Evolutionary conservation across 805 yeast genomes (phyloP).

Genomic region (Saturnispora besseyi): DNA sequence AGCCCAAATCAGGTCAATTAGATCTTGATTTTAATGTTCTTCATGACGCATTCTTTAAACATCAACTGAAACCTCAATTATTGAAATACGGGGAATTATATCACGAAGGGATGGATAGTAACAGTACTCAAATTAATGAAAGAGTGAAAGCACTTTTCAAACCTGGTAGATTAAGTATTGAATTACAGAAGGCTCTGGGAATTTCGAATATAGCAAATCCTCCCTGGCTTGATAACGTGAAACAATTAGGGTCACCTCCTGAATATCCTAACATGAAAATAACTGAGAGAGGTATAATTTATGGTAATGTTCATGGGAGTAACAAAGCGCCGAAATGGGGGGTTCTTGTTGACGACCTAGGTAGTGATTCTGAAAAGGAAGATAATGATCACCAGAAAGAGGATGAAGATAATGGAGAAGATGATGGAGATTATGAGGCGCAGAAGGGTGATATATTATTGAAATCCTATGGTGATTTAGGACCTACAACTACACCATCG

Average conservation of each 20-base stretch:
- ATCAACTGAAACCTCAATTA: constrained; percentile 66
- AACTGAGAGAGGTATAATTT: constrained; percentile 30
- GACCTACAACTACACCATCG: constrained; percentile 3
- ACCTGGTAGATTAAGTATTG: constrained; percentile 64
- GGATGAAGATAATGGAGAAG: constrained; percentile 23
- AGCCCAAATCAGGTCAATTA: constrained; percentile 77
- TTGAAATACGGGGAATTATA: constrained; percentile 67
- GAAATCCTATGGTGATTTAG: constrained; percentile 20
- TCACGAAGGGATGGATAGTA: constrained; percentile 53
- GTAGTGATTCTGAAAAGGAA: constrained; percentile 26
- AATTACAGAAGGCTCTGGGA: constrained; percentile 61
- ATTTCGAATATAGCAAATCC: constrained; percentile 47
- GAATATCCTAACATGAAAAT: constrained; percentile 59
- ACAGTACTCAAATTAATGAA: constrained; percentile 26
- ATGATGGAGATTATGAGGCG: constrained; percentile 23
- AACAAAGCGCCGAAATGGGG: constrained; percentile 16
- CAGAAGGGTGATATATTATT: constrained; percentile 25
- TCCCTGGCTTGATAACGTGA: constrained; percentile 75
- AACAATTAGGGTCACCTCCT: constrained; percentile 72
- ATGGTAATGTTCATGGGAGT: constrained; percentile 15
- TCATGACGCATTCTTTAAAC: constrained; percentile 79
- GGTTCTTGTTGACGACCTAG: constrained; percentile 28
- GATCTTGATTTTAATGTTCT: constrained; percentile 80
- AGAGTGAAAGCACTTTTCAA: constrained; percentile 26
- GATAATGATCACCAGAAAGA: constrained; percentile 30